Base-by-base conservation (phyloP, 1,284 basidiomycete genomes). In the Mrakiaceae sp. region DNA sequence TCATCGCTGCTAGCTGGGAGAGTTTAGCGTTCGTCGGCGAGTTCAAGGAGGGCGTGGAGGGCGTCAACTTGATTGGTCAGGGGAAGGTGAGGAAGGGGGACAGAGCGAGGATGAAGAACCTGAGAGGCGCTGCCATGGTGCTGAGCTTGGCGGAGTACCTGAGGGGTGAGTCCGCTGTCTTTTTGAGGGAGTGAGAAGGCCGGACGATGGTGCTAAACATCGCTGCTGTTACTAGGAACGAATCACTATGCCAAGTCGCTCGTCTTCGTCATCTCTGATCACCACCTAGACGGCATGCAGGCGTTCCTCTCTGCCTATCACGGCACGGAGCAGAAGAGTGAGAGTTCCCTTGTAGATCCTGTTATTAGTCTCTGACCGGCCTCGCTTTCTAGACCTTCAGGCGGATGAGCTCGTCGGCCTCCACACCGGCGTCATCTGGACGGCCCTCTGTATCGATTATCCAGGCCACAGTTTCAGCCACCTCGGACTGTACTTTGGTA, bases 401-500 rank as follows among this genome's bases (percentile, higher is more conserved):
- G 81, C 82, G 0, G 84, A 88, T 57, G 77, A 80, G 5, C 77
- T 96, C 48, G 74, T 77, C 27, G 71, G 87, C 47, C 76, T 82
- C 2, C 88, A 88, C 2, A 88, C 87, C 4, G 79, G 79, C 1
- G 86, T 91, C 4, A 88, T 97, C 55, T 99, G 96, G 96, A 95
- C 90, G 2, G 92, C 90, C 5, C 78, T 98, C 49, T 89, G 89
- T 70, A 83, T 99, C 65, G 96, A 98, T 75, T 98, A 97, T 73
- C 91, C 94, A 1, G 88, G 90, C 1, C 95, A 98, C 75, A 97
- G 93, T 0, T 97, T 98, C 76, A 91, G 88, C 10, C 89, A 95
- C 71, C 79, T 98, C 2, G 91, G 91, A 3, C 77, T 98, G 10
- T 95, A 90, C 76, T 90, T 89, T 75, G 91, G 91, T 90, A 42